Evolutionary conservation across 2,329 filamentous ascomycete genomes (phyloP).

Genomic region (Drechslerella stenobrocha): DNA sequence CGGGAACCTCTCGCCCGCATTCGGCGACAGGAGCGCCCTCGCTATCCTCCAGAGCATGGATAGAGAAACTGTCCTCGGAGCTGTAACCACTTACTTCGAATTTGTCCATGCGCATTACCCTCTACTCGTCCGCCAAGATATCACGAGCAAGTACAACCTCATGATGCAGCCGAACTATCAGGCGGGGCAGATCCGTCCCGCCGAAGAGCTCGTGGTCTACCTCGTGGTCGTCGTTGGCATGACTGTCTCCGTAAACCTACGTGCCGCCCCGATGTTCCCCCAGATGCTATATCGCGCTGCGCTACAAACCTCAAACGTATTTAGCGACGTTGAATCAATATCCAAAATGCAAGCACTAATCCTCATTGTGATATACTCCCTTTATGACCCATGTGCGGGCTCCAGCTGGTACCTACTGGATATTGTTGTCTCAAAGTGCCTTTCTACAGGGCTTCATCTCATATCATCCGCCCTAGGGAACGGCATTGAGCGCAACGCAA

Average conservation of each 20-base stretch:
- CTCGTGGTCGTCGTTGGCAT: conserved; percentile 39
- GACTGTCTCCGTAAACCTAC: conserved; percentile 25
- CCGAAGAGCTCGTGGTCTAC: conserved; percentile 39
- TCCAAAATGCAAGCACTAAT: conserved; percentile 40
- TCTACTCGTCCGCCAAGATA: conserved; percentile 25
- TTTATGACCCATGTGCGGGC: conserved; percentile 39
- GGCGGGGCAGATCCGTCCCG: conserved; percentile 23
- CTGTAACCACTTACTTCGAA: conserved; percentile 36
- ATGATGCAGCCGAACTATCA: conserved; percentile 27
- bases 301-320: conserved; percentile 17
- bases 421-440: conserved; percentile 28
- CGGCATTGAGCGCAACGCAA: conserved; percentile 32
- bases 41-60: conserved; percentile 28
- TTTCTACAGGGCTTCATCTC: conserved; percentile 37
- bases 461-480: conserved; percentile 38
- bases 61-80: conserved; percentile 4
- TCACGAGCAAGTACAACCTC: conserved; percentile 33
- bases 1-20: conserved; percentile 13
- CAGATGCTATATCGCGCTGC: conserved; percentile 41
- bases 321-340: conserved; percentile 27
- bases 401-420: conserved; percentile 46
- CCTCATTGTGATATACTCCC: conserved; percentile 40
- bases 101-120: conserved; percentile 45
- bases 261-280: conserved; percentile 22
- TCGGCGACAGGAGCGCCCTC: conserved; percentile 16